These are phyloP conservation scores for Hypoxylon intermedium DNA, from an alignment of 495 filamentous ascomycete genomes.

Conservation along the genomic window DNA sequence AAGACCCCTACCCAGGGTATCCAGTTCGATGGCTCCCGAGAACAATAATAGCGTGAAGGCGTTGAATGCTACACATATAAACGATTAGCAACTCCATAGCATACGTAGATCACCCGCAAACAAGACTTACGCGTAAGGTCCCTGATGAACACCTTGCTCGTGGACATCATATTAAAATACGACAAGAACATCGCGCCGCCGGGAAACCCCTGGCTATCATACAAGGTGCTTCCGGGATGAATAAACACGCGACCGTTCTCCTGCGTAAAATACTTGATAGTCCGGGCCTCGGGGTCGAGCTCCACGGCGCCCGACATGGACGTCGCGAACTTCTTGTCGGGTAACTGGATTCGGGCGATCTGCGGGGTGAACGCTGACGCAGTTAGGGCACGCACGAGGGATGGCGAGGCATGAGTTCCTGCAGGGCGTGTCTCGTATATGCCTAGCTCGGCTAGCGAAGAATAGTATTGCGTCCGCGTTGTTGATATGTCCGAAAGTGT, in stretches of 20 bases:
- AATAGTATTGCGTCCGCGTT: conserved; percentile 83
- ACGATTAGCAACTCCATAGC: conserved; percentile 1
- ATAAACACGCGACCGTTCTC: conserved; percentile 90
- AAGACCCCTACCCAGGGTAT: conserved; percentile 86
- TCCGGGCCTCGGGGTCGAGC: conserved; percentile 88
- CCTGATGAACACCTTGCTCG: conserved; percentile 84
- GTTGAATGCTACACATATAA: conserved; percentile 72
- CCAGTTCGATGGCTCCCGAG: conserved; percentile 79
- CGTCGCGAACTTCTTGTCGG: conserved; percentile 91
- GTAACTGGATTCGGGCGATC: conserved; percentile 86
- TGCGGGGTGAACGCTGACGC: conserved; percentile 91
- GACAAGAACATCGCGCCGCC: conserved; percentile 73
- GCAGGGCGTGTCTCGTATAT: conserved; percentile 66
- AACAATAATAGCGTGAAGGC: conserved; percentile 91
- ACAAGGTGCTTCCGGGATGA: conserved; percentile 85
- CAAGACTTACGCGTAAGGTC: conserved; percentile 80
- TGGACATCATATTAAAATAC: conserved; percentile 90
- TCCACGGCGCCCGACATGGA: conserved; percentile 86
- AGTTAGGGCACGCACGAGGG: conserved; percentile 84
- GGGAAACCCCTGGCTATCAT: conserved; percentile 77
- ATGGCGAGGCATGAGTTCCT: conserved; percentile 54
- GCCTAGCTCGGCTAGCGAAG: conserved; percentile 83
- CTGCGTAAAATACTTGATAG: conserved; percentile 89
- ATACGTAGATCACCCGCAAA: conserved; percentile 1
- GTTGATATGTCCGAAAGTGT: conserved; percentile 86